Conservation (phyloP, 306 rosid species). For the Vigna unguiculata region DNA sequence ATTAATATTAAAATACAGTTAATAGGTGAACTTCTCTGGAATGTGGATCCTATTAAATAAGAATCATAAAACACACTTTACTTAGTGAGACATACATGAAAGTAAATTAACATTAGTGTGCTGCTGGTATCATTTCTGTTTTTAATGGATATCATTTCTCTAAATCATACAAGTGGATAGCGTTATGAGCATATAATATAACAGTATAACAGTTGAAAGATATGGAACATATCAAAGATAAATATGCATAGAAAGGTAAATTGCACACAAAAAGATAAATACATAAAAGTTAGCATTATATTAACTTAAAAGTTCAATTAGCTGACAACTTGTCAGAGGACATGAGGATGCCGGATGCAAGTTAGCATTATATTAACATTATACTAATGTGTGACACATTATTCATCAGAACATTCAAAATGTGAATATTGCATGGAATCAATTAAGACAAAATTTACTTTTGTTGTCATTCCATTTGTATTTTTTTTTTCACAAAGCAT, state of each 20-base stretch:
- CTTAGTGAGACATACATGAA: background rate
- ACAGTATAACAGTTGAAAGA: no score
- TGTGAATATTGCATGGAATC: background rate
- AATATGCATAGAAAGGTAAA: no score
- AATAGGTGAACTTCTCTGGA: background rate
- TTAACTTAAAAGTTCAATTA: no score
- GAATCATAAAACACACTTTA: background rate
- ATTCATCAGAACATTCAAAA: slow-evolving; percentile 17
- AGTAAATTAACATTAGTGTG: background rate
- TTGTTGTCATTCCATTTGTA: background rate
- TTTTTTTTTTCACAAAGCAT: background rate
- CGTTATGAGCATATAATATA: no score
- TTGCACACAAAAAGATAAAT: no score
- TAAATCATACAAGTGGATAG: no score
- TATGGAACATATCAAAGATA: no score
- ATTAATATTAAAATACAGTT: background rate
- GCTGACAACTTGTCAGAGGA: no score
- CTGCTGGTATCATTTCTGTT: background rate
- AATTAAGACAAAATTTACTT: background rate
- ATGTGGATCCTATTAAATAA: background rate
- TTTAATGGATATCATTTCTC: background rate
- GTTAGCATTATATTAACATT: no score
- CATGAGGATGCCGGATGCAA: no score
- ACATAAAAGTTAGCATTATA: no score
- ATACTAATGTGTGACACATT: background rate